Base-by-base conservation (phyloP, 805 yeast species). In the Metschnikowia lochheadii region DNA sequence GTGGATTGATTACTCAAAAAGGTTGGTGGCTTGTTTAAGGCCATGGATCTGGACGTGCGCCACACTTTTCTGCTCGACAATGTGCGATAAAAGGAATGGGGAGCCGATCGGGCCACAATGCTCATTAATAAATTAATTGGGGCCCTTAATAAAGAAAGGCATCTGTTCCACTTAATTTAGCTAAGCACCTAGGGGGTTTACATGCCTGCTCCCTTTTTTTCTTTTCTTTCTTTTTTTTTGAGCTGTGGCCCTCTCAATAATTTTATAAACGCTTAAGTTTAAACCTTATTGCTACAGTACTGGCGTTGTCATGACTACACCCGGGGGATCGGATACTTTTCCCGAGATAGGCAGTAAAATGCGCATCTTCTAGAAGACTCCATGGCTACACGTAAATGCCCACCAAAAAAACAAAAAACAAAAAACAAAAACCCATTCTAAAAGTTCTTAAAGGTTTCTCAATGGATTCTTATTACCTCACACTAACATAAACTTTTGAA, bases 31-130 rank as follows among this genome's bases (percentile, higher is more conserved):
- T 14, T 15, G 10, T 11, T 6, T 18, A 5, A 32, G 36, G 7
- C 26, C 6, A 3, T 5, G 34, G 13, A 20, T 18, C 20, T 14
- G 20, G 18, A 8, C 15, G 23, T 20, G 45, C 45, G 45, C 45
- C 45, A 42, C 45, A 42, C 38, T 42, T 42, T 32, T 42, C 38
- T 8, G 21, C 45, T 7, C 8, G 35, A 5, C 45, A 20, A 23
- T n/a, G 45, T 34, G 45, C 45, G 45, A 42, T 34, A n/a, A 20
- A 32, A 14, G 44, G 34, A 35, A n/a, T 35, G 38, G 38, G n/a
- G 38, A 15, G 38, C 38, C 38, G 38, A 35, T 35, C 38, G 43
- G 43, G 43, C 31, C 43, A 20, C 43, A 26, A 15, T 40, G 43
- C 43, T 39, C 31, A 21, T 6, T 15, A 6, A 10, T 15, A 6